phyloP scores from a whole-genome alignment of 2,329 filamentous ascomycete genomes.

The Macrophomina pseudophaseolina region DNA sequence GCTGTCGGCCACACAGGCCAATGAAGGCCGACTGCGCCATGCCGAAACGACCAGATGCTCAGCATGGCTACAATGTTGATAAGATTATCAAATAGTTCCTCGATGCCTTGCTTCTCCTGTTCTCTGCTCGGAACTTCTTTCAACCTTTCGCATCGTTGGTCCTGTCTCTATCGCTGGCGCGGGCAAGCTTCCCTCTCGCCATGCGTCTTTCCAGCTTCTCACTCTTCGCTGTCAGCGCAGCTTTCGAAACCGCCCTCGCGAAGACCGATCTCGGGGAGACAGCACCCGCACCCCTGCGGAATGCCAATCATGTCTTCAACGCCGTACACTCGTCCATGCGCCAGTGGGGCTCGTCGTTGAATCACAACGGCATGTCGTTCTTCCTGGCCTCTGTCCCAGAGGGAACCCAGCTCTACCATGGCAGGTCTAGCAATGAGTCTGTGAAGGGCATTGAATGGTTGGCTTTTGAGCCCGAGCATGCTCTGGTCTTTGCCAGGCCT shows the following conservation, averaged over 20 bases:
- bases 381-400: constrained; percentile 69
- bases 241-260: constrained; percentile 7
- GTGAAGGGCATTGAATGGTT: constrained; percentile 70
- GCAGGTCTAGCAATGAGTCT: constrained; percentile 52
- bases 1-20: constrained; percentile 6
- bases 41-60: constrained; percentile 18
- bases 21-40: constrained; percentile 9
- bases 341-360: constrained; percentile 74
- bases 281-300: constrained; percentile 35
- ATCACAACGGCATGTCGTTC: constrained; percentile 78
- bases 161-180: not conserved
- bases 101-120: not conserved
- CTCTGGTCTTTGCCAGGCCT: constrained; percentile 64
- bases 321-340: constrained; percentile 72
- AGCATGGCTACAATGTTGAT: constrained; percentile 3
- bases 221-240: constrained; percentile 7
- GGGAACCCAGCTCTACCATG: constrained; percentile 72
- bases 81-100: constrained; percentile 5
- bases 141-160: not conserved
- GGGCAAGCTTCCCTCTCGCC: not conserved
- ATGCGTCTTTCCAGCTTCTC: constrained; percentile 21
- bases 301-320: constrained; percentile 74
- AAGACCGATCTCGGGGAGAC: constrained; percentile 4
- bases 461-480: constrained; percentile 78
- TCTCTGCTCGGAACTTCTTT: not conserved